Evolutionary conservation across 1,284 basidiomycete genomes (phyloP).

Genomic region (Pyrrhoderma noxium): DNA sequence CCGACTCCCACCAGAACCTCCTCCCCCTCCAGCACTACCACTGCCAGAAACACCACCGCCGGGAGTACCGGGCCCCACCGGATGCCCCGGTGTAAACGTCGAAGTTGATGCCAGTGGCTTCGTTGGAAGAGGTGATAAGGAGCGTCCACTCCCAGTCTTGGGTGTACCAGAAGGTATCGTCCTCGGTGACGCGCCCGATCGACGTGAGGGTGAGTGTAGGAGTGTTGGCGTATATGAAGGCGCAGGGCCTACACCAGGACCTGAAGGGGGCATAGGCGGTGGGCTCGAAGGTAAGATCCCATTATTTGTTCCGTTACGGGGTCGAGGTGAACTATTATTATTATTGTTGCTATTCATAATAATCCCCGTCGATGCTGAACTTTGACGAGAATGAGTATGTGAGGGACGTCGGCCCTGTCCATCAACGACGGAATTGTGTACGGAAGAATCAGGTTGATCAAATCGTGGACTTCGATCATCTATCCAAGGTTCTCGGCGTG

Average conservation of each 20-base stretch:
- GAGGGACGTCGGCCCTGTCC: neutral
- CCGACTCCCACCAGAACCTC: conserved; percentile 9
- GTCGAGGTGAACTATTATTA: conserved; percentile 7
- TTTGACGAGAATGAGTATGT: conserved; percentile 12
- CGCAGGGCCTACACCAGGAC: conserved; percentile 10
- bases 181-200: neutral
- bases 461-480: conserved; percentile 1
- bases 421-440: neutral
- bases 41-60: neutral
- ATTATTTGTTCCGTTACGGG: conserved; percentile 5
- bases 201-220: conserved; percentile 15
- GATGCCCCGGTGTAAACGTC: conserved; percentile 3
- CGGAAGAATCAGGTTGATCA: neutral
- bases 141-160: neutral
- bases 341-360: neutral
- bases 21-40: neutral
- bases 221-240: conserved; percentile 6
- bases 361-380: neutral
- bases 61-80: neutral
- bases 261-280: conserved; percentile 3
- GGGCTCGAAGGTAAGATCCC: neutral
- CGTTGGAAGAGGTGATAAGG: conserved; percentile 7
- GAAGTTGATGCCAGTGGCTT: conserved; percentile 1
- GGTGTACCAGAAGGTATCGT: too few species aligned
- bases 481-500: conserved; percentile 12